These are phyloP conservation scores for Ceriops zippeliana DNA, from an alignment of 345 rosid species.

Conservation along the genomic window DNA sequence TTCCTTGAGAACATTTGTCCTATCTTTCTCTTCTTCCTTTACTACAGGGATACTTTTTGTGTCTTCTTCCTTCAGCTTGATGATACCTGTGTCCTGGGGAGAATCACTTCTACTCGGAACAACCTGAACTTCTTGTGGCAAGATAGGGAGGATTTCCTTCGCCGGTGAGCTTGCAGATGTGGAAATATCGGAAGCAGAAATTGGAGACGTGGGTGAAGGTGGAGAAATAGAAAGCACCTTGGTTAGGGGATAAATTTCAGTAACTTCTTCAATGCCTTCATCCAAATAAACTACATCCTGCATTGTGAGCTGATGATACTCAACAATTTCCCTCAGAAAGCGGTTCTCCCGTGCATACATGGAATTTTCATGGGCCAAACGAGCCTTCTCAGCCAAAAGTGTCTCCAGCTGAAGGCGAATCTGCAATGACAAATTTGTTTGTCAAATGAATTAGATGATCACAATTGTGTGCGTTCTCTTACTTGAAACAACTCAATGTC, in stretches of 20 bases:
- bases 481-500: background rate
- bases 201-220: slow-evolving; percentile 50
- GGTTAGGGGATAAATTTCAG: slow-evolving; percentile 67
- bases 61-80: slow-evolving; percentile 18
- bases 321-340: slow-evolving; percentile 89
- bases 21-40: background rate
- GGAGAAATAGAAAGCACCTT: slow-evolving; percentile 52
- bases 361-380: slow-evolving; percentile 86
- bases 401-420: slow-evolving; percentile 96
- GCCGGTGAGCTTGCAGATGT: slow-evolving; percentile 16
- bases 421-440: slow-evolving; percentile 33
- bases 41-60: slow-evolving; percentile 11
- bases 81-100: slow-evolving; percentile 7
- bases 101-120: slow-evolving; percentile 16
- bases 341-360: slow-evolving; percentile 83
- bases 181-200: slow-evolving; percentile 38
- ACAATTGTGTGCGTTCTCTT: background rate
- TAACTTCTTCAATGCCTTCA: slow-evolving; percentile 82
- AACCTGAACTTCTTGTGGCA: slow-evolving; percentile 19
- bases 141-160: slow-evolving; percentile 26
- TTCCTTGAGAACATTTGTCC: background rate
- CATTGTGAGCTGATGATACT: slow-evolving; percentile 93
- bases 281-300: slow-evolving; percentile 92
- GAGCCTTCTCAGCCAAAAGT: slow-evolving; percentile 89
- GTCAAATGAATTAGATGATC: background rate